Evolutionary conservation across 768 basidiomycete species (phyloP).

Genomic region (Boletus rufocinnamomeus): DNA sequence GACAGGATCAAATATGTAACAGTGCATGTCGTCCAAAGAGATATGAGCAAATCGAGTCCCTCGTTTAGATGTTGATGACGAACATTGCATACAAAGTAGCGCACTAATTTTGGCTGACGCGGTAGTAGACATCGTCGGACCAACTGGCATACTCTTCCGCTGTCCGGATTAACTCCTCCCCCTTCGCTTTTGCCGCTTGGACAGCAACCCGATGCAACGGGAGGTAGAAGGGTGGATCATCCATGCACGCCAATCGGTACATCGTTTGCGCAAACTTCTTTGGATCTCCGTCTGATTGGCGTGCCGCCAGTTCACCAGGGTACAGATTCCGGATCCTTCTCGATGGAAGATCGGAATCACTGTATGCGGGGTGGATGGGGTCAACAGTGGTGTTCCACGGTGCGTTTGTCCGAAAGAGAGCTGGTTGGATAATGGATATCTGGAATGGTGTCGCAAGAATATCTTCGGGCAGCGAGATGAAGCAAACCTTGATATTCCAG

Average conservation of each 20-base stretch:
- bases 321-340: conserved; percentile 14
- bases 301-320: conserved; percentile 9
- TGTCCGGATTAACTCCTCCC: conserved; percentile 24
- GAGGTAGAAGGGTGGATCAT: conserved; percentile 29
- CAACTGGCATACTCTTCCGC: conserved; percentile 31
- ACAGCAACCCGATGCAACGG: conserved; percentile 28
- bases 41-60: no score
- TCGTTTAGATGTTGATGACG: no score
- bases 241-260: conserved; percentile 21
- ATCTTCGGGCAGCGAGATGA: neutral
- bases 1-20: no score
- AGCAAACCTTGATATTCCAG: conserved; percentile 50
- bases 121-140: conserved; percentile 31
- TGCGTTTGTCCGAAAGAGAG: conserved; percentile 22
- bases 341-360: conserved; percentile 19
- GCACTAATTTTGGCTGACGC: conserved; percentile 8
- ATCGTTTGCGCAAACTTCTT: conserved; percentile 26
- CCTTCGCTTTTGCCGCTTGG: conserved; percentile 24
- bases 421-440: conserved; percentile 31
- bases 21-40: no score
- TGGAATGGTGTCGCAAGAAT: conserved; percentile 1
- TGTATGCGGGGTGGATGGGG: conserved; percentile 26
- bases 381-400: conserved; percentile 4
- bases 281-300: conserved; percentile 20
- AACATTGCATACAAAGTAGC: no score